Evolutionary conservation across 352 stramenopile species (phyloP).

Genomic region (Hyaloperonospora arabidopsidis): DNA sequence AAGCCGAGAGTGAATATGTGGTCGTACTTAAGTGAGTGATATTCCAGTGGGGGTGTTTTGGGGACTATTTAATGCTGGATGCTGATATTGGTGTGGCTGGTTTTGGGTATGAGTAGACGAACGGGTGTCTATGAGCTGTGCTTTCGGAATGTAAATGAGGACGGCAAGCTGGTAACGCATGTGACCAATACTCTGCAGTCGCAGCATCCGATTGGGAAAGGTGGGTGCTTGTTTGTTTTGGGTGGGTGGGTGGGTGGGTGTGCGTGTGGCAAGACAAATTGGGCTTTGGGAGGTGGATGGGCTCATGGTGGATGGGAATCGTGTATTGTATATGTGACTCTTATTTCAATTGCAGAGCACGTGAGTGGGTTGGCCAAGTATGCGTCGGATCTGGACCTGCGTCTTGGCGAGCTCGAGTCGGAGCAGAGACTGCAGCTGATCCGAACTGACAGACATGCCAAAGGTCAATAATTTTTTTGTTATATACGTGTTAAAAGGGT

Average conservation of each 20-base stretch:
- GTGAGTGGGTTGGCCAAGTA: slow-evolving; percentile 79
- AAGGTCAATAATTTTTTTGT: slow-evolving; percentile 27
- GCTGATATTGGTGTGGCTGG: neutral
- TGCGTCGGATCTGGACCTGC: slow-evolving; percentile 68
- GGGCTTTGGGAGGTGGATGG: neutral
- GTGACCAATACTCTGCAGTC: slow-evolving; percentile 75
- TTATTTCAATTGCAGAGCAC: slow-evolving; percentile 52
- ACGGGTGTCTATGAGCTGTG: slow-evolving; percentile 59
- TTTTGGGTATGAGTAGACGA: slow-evolving; percentile 24
- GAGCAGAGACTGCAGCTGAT: slow-evolving; percentile 72
- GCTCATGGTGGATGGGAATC: neutral
- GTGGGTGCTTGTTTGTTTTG: slow-evolving; percentile 14
- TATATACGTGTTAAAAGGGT: neutral
- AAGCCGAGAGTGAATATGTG: slow-evolving; percentile 67
- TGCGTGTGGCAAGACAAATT: too few species aligned
- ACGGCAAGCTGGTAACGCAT: slow-evolving; percentile 72
- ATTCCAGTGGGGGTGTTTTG: neutral
- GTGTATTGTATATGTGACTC: too few species aligned
- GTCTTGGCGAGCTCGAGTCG: slow-evolving; percentile 71
- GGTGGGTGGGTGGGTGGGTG: too few species aligned
- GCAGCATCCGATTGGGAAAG: slow-evolving; percentile 71
- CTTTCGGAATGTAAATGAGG: slow-evolving; percentile 64
- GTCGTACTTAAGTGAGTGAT: slow-evolving; percentile 45
- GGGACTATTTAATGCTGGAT: too few species aligned
- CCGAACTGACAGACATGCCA: slow-evolving; percentile 66